Evolutionary conservation across 352 stramenopile species (phyloP).

Genomic region (Phytophthora idaei): DNA sequence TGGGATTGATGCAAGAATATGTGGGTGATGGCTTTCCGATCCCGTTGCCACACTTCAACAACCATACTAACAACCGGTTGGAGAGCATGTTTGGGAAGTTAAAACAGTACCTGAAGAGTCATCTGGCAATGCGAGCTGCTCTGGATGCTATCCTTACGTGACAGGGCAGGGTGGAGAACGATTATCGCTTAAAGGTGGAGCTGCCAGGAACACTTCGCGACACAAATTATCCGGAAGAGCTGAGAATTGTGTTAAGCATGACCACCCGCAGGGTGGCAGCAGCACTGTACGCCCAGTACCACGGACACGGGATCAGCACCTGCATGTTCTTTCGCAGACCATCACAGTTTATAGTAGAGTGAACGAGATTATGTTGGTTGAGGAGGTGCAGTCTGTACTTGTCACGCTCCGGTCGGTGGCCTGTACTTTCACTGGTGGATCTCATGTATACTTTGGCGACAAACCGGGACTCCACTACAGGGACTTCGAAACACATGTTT

Average conservation of each 20-base stretch:
- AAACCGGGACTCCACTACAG: too few species aligned
- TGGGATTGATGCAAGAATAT: not conserved
- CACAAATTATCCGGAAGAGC: not conserved
- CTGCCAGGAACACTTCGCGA: not conserved
- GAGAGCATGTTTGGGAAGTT: not conserved
- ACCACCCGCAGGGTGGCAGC: too few species aligned
- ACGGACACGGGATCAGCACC: too few species aligned
- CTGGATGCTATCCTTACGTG: not conserved
- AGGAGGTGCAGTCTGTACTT: too few species aligned
- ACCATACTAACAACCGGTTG: not conserved
- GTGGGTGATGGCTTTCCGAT: not conserved
- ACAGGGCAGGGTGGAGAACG: not conserved
- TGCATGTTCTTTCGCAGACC: too few species aligned
- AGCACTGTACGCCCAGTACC: too few species aligned
- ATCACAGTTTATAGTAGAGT: too few species aligned
- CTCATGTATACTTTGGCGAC: too few species aligned
- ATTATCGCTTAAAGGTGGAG: not conserved
- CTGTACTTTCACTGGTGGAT: too few species aligned
- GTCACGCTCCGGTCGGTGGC: too few species aligned
- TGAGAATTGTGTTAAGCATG: not conserved
- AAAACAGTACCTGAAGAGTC: not conserved
- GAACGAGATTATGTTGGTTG: too few species aligned
- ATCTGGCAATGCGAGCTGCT: not conserved
- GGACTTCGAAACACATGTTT: too few species aligned
- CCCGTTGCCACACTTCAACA: not conserved